Conservation (phyloP, 306 rosid genomes). For the Crataegus laevigata region DNA sequence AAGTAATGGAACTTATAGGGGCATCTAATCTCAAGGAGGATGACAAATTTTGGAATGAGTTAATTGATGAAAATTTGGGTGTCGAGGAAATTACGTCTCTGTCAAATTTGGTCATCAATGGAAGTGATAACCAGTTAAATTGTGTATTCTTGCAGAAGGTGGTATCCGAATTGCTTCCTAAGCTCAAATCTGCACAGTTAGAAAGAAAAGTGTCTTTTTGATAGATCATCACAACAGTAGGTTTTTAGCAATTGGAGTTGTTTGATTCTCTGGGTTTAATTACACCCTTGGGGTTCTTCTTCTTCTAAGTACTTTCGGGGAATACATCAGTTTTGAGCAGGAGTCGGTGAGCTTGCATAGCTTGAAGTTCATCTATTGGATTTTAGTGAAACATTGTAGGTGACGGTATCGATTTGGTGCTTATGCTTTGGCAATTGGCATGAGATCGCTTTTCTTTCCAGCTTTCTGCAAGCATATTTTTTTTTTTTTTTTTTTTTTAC, state of each 20-base stretch:
- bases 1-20: conserved; percentile 50
- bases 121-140: conserved; percentile 30
- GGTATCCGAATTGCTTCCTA: conserved; percentile 62
- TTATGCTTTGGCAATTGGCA: conserved; percentile 8
- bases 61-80: conserved; percentile 35
- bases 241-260: conserved; percentile 9
- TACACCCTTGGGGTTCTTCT: conserved; percentile 16
- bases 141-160: conserved; percentile 45
- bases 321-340: conserved; percentile 17
- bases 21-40: conserved; percentile 51
- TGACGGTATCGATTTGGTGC: conserved; percentile 6
- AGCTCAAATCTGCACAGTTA: conserved; percentile 39
- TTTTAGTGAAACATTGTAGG: neutral
- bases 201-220: conserved; percentile 50
- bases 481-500: too few relatives aligned
- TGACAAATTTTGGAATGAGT: conserved; percentile 46
- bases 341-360: neutral
- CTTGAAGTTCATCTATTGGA: neutral
- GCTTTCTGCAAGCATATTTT: conserved; percentile 12
- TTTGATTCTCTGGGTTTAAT: conserved; percentile 9
- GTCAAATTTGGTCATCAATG: conserved; percentile 33
- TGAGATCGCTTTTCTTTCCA: conserved; percentile 1
- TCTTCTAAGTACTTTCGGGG: neutral
- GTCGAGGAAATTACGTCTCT: conserved; percentile 45
- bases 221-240: conserved; percentile 9